Percentiles rank a stretch among this genome's conserved stretches.
phyloP scores from a whole-genome alignment of 2,329 filamentous ascomycete genomes.

The Aspergillus sp. region DNA sequence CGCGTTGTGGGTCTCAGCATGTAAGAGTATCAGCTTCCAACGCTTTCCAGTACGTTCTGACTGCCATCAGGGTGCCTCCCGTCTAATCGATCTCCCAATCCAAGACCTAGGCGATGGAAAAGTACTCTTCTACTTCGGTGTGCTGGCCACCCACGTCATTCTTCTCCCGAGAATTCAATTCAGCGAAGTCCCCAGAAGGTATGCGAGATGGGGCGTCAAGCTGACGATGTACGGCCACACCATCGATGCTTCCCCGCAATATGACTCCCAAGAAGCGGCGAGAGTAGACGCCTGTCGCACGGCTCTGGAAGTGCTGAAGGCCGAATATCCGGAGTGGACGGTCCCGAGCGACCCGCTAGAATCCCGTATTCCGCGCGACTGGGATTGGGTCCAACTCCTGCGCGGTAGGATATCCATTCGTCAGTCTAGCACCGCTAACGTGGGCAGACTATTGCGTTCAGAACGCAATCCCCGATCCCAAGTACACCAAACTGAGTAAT shows the following conservation, averaged over 20 bases:
- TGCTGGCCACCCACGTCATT: constrained; percentile 16
- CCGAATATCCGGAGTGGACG: constrained; percentile 15
- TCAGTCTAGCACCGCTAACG: too few species aligned
- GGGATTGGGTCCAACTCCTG: constrained; percentile 22
- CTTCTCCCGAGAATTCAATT: constrained; percentile 19
- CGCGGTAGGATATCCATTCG: too few species aligned
- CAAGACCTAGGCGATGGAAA: constrained; percentile 6
- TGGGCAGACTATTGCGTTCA: constrained; percentile 17
- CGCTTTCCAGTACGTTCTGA: too few species aligned
- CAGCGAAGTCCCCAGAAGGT: constrained; percentile 7
- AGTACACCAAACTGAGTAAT: constrained; percentile 15
- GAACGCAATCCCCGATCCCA: constrained; percentile 8
- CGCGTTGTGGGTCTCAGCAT: too few species aligned
- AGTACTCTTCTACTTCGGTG: constrained; percentile 24
- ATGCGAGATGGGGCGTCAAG: constrained; percentile 15
- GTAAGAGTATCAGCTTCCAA: too few species aligned
- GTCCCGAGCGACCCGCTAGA: constrained; percentile 19
- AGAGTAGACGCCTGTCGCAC: constrained; percentile 18
- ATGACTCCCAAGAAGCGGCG: constrained; percentile 9
- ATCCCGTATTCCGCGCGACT: constrained; percentile 7
- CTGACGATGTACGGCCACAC: constrained; percentile 23
- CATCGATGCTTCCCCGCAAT: constrained; percentile 7
- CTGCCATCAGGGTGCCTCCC: not conserved
- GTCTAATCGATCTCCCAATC: constrained; percentile 3
- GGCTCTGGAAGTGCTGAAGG: constrained; percentile 17